Base-by-base conservation (phyloP, 805 yeast species). In the Sungouiella blattae region DNA sequence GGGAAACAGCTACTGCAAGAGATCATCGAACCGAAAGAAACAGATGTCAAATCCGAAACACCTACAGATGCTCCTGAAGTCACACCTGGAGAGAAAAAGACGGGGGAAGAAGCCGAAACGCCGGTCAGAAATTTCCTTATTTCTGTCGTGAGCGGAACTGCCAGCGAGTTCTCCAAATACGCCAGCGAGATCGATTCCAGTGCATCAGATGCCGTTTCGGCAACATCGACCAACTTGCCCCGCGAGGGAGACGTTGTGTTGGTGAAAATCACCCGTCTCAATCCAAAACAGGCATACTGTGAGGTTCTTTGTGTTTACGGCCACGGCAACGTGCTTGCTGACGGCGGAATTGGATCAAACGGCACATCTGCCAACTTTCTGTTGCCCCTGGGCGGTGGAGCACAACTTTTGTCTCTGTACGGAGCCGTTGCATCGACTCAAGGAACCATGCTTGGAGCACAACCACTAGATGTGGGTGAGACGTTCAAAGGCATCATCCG, bases 401-500 rank as follows among this genome's bases (percentile, higher is more conserved):
- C 81, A 11, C 79, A 61, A 36, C 53, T 60, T 11, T 52, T 62
- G 28, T 51, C 57, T 11, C 56, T 57, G 15, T 62, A 62, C 40
- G 58, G 53, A 12, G 52, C 67, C 5, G 51, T 64, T 6, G 73
- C 73, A 3, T 55, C 65, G 12, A 47, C 60, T 11, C 71, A 78
- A 32, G 69, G 75, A 28, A 48, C 64, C 1, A 37, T 53, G 34
- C 27, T 56, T 7, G 60, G 52, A 25, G 67, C 67, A 3, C 52
- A 52, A 35, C 71, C 85, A 2, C 65, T 75, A 17, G 95, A 87
- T 49, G 61, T 84, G 22, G 96, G 96, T 2, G 96, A 89, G 52
- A 84, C 84, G 15, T 89, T 85, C 64, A 87, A 83, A 50, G 98
- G 94, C 0, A 70, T 87, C 6, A 81, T 89, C 30, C 68, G 98